Base-by-base conservation (phyloP, 2,329 filamentous ascomycete genomes). In the Fusarium clavum region DNA sequence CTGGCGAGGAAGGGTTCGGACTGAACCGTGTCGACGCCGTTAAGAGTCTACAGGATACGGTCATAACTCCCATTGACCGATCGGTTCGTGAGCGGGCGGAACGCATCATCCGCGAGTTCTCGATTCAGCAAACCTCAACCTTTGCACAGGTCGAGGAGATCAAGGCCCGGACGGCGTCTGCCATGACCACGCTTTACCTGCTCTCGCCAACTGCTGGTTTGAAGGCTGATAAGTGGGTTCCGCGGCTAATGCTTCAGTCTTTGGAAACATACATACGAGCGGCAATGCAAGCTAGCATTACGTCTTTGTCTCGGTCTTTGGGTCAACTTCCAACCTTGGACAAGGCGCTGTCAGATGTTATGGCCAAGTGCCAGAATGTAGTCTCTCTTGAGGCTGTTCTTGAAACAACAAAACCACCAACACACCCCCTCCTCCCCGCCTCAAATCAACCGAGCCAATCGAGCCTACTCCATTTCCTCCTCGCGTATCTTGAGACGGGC, bases 331-430 rank as follows among this genome's bases (percentile, higher is more conserved):
- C 95, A 0, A 91, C 88, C 0, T 85, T 98, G 30, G 94, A 98
- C 49, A 88, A 93, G 54, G 92, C 94, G 0, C 85, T 98, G 3
- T 84, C 88, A 18, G 96, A 98, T 75, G 89, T 97, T 24, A 92
- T 92, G 9, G 89, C 91, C 8, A 87, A 93, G 47, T 98, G 95
- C 77, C 94, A 97, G 78, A 97, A 97, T 76, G 89, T 98, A 41
- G 90, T 97, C n/a, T 93, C 94, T 0, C 83, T 98, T 5, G 94
- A 97, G 81, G 83, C 90, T 3, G 87, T 98, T 4, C 88, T 98
- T 9, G 88, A 89, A 52, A 83, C 84, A 6, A 90, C 88, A 5
- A 91, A 89, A 70, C 84, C 91, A 1, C 92, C 94, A 0, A 45
- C 79, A 0, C 93, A 97, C 74, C 91, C 93, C 0, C 82, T 93